These are phyloP conservation scores for Keithomyces neogunnii DNA, from an alignment of 2,329 filamentous ascomycete species.

Conservation along the genomic window DNA sequence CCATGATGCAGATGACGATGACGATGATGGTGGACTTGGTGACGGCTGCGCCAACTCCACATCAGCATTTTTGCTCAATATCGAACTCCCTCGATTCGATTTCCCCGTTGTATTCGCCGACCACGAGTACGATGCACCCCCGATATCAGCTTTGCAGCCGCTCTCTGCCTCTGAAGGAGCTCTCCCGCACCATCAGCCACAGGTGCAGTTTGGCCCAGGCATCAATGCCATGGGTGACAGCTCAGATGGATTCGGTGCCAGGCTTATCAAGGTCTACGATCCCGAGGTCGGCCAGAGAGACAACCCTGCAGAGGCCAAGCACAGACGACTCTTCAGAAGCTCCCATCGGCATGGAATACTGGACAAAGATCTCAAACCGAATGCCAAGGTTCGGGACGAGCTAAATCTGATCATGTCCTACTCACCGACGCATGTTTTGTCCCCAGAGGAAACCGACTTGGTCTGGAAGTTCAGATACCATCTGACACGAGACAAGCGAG, in stretches of 20 bases:
- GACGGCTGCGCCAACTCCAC: conserved; percentile 36
- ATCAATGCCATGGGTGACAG: conserved; percentile 61
- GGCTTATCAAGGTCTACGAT: conserved; percentile 81
- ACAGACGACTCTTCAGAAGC: conserved; percentile 82
- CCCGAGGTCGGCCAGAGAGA: conserved; percentile 83
- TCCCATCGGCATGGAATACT: conserved; percentile 85
- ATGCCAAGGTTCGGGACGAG: conserved; percentile 90
- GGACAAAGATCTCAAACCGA: conserved; percentile 91
- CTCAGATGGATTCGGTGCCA: conserved; percentile 40
- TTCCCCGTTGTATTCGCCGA: conserved; percentile 94
- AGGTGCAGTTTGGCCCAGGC: conserved; percentile 83
- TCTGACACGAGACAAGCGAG: conserved; percentile 81
- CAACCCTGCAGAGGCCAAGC: conserved; percentile 93
- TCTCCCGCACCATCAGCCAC: conserved; percentile 69
- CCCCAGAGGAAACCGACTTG: conserved; percentile 86
- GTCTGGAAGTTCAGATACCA: conserved; percentile 98
- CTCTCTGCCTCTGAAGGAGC: conserved; percentile 50
- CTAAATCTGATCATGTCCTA: conserved; percentile 87
- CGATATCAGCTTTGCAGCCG: conserved; percentile 67
- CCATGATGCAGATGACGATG: conserved; percentile 14
- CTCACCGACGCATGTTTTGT: conserved; percentile 81
- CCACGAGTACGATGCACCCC: conserved; percentile 80
- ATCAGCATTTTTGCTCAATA: conserved; percentile 69
- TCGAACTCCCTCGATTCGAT: conserved; percentile 91
- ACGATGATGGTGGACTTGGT: conserved; percentile 19